Evolutionary conservation across 2,329 filamentous ascomycete genomes (phyloP), one percentile per base, ranked within the genome.

Genomic region (Pseudomassariella vexata): DNA sequence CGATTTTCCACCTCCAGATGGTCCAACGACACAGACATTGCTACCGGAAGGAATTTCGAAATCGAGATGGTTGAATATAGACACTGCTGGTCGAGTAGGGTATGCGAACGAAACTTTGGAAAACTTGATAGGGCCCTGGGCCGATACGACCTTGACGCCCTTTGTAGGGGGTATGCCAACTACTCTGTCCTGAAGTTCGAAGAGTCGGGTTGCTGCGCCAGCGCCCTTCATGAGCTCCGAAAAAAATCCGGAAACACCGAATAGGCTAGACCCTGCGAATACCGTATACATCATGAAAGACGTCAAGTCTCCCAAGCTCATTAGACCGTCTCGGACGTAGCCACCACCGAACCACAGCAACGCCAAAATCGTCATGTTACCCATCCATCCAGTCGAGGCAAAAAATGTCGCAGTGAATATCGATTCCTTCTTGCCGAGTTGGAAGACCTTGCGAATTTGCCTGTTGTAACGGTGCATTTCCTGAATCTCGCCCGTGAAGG

Each of bases 201-300:
- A 98, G 2, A 98, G 70, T 38, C 92, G 83, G 50, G 84, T 94
- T n/a, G 92, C 92, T 24, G 92, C 92, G 49, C 94, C 92, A 4
- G 95, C 90, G 24, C 94, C 94, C 60, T 98, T 98, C 92, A 98
- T 98, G 40, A 98, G 71, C 56, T 98, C 92, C 0, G 89, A 95
- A 60, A 95, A 98, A 63, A 98, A 98, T 35, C 85, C 87, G 4
- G 88, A 95, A 2, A 98, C 68, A 4, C 92, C 92, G 47, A 96
- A 95, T 42, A 98, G 75, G 59, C 86, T 94, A 29, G 85, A 92
- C 3, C 78, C 78, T 6, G 78, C 76, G 57, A 80, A 96, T 4
- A 86, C 90, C 3, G 89, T 94, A 59, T 96, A 98, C 90, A 98
- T 96, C 65, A 98, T 75, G 61, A 98, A 98, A 0, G 88, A 94